Percentiles rank a stretch among this genome's conserved stretches.
Evolutionary conservation across 208 protist species (phyloP).

Genomic region (Crithidia sp.): DNA sequence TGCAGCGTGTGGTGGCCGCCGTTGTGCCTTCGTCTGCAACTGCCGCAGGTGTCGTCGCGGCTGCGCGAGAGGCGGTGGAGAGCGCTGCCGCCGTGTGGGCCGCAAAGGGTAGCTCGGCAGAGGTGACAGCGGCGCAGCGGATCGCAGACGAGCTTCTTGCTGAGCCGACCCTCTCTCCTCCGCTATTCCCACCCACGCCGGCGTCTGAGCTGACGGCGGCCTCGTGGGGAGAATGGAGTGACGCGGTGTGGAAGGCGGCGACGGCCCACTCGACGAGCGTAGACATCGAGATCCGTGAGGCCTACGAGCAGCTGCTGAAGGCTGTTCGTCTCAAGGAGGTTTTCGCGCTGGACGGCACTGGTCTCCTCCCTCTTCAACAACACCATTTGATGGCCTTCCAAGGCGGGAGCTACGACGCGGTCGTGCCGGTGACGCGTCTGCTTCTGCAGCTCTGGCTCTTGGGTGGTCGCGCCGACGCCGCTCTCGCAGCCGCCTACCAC

Average conservation of each 20-base stretch:
- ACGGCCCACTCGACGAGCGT: neutral
- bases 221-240: conserved; percentile 26
- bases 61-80: conserved; percentile 30
- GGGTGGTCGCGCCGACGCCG: conserved; percentile 13
- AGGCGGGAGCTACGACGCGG: conserved; percentile 25
- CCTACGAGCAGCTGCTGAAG: conserved; percentile 10
- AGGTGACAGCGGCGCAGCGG: conserved; percentile 14
- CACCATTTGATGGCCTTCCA: conserved; percentile 17
- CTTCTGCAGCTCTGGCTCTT: conserved; percentile 41
- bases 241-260: conserved; percentile 6
- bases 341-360: neutral
- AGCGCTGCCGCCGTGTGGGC: conserved; percentile 25
- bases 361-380: conserved; percentile 1
- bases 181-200: neutral
- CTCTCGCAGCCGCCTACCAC: conserved; percentile 31
- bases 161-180: neutral
- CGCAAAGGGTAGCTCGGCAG: conserved; percentile 14
- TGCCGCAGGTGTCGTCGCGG: neutral
- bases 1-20: conserved; percentile 11
- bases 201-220: neutral
- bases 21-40: neutral
- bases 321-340: conserved; percentile 3
- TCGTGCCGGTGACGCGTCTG: conserved; percentile 27
- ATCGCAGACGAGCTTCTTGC: conserved; percentile 2
- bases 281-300: neutral